Conservation (phyloP, 805 yeast genomes). For the Kodamaea leandrae region DNA sequence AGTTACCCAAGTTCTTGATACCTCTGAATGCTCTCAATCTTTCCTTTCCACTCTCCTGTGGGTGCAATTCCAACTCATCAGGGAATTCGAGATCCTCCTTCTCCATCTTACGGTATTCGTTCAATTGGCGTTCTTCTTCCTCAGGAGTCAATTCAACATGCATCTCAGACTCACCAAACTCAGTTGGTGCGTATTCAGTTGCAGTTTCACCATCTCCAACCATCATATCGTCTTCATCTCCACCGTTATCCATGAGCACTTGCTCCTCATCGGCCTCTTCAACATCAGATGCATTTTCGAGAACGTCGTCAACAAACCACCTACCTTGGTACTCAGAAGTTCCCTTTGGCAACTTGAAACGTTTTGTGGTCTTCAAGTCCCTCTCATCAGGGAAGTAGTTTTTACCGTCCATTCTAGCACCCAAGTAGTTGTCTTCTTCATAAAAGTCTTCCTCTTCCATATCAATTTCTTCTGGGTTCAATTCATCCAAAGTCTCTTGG, state of each 20-base stretch:
- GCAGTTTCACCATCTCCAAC: slow-evolving; percentile 26
- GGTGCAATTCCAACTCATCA: slow-evolving; percentile 86
- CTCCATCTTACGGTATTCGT: slow-evolving; percentile 63
- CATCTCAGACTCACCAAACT: slow-evolving; percentile 50
- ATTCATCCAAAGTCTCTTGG: slow-evolving; percentile 59
- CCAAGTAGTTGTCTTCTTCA: slow-evolving; percentile 28
- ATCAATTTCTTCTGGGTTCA: slow-evolving; percentile 53
- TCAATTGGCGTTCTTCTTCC: slow-evolving; percentile 78
- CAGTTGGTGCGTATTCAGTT: slow-evolving; percentile 43
- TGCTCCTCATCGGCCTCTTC: slow-evolving; percentile 44
- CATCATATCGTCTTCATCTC: slow-evolving; percentile 35
- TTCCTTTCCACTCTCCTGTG: slow-evolving; percentile 71
- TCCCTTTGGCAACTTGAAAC: slow-evolving; percentile 58
- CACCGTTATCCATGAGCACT: slow-evolving; percentile 11
- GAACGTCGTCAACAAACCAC: slow-evolving; percentile 65
- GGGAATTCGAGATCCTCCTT: slow-evolving; percentile 91
- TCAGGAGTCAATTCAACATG: slow-evolving; percentile 74
- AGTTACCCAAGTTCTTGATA: slow-evolving; percentile 71
- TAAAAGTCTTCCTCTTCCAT: slow-evolving; percentile 36
- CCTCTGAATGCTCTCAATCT: slow-evolving; percentile 81
- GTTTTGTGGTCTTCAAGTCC: slow-evolving; percentile 19
- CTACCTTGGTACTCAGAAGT: slow-evolving; percentile 74
- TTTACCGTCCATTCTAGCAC: slow-evolving; percentile 58
- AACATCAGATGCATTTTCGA: slow-evolving; percentile 40
- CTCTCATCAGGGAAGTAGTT: slow-evolving; percentile 40